These are phyloP conservation scores for Chloranthus sessilifolius DNA, from an alignment of 164 flowering plant species.

Conservation along the genomic window DNA sequence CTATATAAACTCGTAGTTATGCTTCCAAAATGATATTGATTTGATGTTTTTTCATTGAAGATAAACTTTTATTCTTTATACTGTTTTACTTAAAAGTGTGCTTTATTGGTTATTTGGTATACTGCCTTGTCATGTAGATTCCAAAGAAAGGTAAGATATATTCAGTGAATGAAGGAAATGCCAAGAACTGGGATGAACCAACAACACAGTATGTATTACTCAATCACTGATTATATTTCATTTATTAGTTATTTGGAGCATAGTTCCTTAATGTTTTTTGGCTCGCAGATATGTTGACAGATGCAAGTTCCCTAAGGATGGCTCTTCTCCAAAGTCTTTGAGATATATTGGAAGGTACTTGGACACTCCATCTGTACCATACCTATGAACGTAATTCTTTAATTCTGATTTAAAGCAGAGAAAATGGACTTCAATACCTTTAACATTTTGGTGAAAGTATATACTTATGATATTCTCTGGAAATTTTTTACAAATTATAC, in stretches of 20 bases:
- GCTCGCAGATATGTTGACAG: constrained; percentile 73
- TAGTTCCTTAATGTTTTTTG: background rate
- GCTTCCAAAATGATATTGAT: too few relatives aligned
- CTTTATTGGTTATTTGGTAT: background rate
- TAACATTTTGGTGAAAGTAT: too few relatives aligned
- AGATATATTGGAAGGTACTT: constrained; percentile 93
- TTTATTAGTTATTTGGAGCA: constrained; percentile 2
- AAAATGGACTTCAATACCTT: too few relatives aligned
- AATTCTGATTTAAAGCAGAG: too few relatives aligned
- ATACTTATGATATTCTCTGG: too few relatives aligned
- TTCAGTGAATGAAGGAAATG: constrained; percentile 99
- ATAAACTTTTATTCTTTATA: too few relatives aligned
- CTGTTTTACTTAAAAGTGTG: too few relatives aligned
- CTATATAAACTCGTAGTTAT: too few relatives aligned
- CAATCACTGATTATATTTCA: background rate
- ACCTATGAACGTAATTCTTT: too few relatives aligned
- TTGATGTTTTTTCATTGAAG: too few relatives aligned
- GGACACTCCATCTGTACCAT: constrained; percentile 1
- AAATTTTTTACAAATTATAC: too few relatives aligned
- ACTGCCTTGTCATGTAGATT: constrained; percentile 37
- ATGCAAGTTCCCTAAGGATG: constrained; percentile 89
- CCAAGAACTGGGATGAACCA: constrained; percentile 94
- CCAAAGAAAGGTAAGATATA: constrained; percentile 98
- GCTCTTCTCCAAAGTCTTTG: constrained; percentile 81
- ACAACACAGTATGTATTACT: constrained; percentile 60